Conservation (phyloP, 345 rosid species). For the Lepidium aucheri region DNA sequence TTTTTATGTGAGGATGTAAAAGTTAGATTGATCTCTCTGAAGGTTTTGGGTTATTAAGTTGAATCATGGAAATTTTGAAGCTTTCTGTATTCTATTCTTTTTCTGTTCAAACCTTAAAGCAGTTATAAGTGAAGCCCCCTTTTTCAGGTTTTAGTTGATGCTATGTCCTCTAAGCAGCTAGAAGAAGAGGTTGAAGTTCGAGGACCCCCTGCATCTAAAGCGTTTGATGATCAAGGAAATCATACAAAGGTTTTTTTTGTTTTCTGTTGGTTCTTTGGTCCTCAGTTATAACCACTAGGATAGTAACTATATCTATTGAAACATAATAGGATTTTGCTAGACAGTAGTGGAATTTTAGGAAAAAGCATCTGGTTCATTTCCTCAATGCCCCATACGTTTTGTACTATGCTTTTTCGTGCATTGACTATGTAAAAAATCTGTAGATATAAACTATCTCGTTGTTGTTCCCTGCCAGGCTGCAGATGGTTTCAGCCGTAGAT, state of each 20-base stretch:
- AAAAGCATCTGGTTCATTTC: background rate
- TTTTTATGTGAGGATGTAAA: background rate
- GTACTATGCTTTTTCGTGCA: background rate
- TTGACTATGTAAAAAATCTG: background rate
- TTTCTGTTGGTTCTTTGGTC: constrained; percentile 14
- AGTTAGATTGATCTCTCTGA: background rate
- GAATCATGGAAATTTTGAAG: background rate
- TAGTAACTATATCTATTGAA: background rate
- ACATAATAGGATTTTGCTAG: constrained; percentile 7
- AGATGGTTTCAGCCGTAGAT: constrained; percentile 88
- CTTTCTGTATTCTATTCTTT: background rate
- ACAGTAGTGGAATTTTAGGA: background rate
- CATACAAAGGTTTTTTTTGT: constrained; percentile 70
- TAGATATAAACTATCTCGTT: background rate
- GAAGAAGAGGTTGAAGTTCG: constrained; percentile 74
- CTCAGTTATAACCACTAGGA: constrained; percentile 4
- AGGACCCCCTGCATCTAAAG: constrained; percentile 93
- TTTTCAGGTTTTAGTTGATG: constrained; percentile 57
- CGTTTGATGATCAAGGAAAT: constrained; percentile 79
- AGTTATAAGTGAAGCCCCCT: background rate
- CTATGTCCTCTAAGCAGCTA: constrained; percentile 64
- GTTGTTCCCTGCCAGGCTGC: constrained; percentile 60
- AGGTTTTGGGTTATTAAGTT: constrained; percentile 3
- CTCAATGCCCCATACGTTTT: background rate
- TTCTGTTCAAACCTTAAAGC: background rate